A percentile compares a stretch with the other conserved stretches of the same genome.
phyloP scores from a whole-genome alignment of 257 asterid species.

The Ligustrum vulgare region DNA sequence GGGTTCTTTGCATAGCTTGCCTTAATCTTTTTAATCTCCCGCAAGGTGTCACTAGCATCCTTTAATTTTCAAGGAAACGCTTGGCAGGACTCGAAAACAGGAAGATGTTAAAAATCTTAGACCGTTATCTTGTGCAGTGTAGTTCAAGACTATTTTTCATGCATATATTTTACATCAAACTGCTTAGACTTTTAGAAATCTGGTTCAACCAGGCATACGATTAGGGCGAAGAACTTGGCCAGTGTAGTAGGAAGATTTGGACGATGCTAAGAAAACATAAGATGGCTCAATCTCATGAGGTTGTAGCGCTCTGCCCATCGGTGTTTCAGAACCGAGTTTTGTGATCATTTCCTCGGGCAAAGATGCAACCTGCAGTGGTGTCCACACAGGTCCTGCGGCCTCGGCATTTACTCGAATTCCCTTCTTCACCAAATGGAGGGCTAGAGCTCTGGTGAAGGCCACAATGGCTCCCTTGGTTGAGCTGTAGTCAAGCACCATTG shows the following conservation, averaged over 20 bases:
- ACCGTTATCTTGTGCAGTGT: too few relatives aligned
- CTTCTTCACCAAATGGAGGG: conserved; percentile 25
- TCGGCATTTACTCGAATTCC: conserved; percentile 26
- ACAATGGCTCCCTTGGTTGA: conserved; percentile 38
- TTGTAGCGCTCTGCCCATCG: conserved; percentile 28
- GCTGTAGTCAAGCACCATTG: conserved; percentile 21
- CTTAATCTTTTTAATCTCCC: neutral
- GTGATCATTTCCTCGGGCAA: conserved; percentile 18
- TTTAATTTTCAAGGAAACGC: too few relatives aligned
- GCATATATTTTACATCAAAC: neutral
- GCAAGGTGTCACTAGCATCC: too few relatives aligned
- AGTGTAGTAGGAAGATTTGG: conserved; percentile 31
- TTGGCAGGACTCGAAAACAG: neutral
- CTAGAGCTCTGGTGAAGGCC: conserved; percentile 32
- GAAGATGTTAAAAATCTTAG: neutral
- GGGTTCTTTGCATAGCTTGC: neutral
- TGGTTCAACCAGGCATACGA: conserved; percentile 5
- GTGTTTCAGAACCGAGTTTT: conserved; percentile 23
- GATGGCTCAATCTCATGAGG: conserved; percentile 31
- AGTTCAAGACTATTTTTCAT: too few relatives aligned
- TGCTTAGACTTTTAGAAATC: neutral
- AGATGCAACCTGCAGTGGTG: conserved; percentile 23
- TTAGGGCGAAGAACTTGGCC: conserved; percentile 34
- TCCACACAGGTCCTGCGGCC: conserved; percentile 30
- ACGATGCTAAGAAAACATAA: conserved; percentile 27